Evolutionary conservation across 176 grass and related monocot species (phyloP).

Genomic region (Miscanthus lutarioriparius): DNA sequence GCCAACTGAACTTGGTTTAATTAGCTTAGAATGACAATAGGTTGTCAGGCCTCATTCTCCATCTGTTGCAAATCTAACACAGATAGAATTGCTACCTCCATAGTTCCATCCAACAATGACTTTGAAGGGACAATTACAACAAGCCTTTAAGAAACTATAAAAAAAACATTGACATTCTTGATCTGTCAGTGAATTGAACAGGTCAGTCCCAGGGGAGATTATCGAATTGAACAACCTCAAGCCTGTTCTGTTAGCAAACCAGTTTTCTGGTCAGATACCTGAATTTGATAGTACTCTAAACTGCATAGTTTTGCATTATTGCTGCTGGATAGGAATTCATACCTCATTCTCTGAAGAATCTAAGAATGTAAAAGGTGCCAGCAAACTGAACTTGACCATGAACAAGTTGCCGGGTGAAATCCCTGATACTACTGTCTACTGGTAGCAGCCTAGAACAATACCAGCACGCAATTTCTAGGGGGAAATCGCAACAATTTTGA

Average conservation of each 20-base stretch:
- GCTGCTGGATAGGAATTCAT: neutral
- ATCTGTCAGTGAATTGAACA: neutral
- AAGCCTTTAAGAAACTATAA: neutral
- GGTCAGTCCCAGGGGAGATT: neutral
- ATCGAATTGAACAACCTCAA: neutral
- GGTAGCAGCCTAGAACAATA: neutral
- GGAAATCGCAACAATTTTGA: neutral
- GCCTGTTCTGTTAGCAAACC: neutral
- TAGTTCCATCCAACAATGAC: neutral
- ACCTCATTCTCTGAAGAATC: neutral
- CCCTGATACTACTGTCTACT: neutral
- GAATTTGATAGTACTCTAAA: neutral
- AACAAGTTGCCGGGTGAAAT: neutral
- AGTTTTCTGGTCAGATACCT: neutral
- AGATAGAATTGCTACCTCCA: neutral
- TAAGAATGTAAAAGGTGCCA: neutral
- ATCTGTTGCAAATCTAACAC: conserved; percentile 17
- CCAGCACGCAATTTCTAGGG: neutral
- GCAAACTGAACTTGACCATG: neutral
- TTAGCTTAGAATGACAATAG: neutral
- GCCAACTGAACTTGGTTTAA: neutral
- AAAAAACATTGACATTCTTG: neutral
- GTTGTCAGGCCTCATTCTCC: conserved; percentile 14
- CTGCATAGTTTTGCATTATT: neutral
- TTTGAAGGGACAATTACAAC: neutral